Base-by-base conservation (phyloP, 139 green algal species). In the Chlorella sp. region DNA sequence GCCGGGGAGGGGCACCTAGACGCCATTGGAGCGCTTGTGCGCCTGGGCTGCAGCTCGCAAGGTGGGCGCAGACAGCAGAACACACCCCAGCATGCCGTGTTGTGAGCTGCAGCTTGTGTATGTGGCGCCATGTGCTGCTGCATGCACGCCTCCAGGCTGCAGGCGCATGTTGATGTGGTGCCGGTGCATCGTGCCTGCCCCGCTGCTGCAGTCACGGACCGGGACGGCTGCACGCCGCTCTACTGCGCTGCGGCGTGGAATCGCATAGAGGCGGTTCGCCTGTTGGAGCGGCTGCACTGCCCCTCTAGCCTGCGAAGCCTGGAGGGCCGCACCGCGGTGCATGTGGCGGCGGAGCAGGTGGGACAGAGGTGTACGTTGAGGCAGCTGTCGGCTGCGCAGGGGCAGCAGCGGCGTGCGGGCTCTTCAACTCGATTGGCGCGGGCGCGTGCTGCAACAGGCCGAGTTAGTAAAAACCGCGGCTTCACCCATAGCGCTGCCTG, bases 181-280 rank as follows among this genome's bases (percentile, higher is more conserved):
- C n/a, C n/a, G n/a, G n/a, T n/a, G n/a, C n/a, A n/a, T n/a, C n/a
- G n/a, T 41, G 2, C 9, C 40, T 41, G 5, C 7, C 24, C 34
- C 17, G 17, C 26, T 19, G 4, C 32, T 73, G 69, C 70, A 81
- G 82, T 87, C 8, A 85, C 84, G 41, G 91, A 94, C 84, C 62
- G 91, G 7, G 91, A 94, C 54, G 91, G 90, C 32, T 94, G 91
- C 80, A 94, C 91, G 16, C 88, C 91, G 64, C 82, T 94, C 74
- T 93, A 94, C 58, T 92, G 87, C 41, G 91, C 91, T 4, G 90
- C 90, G 0, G 91, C 90, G 3, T 94, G 91, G 91, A 93, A 94
- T 20, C 84, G 85, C 0, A 87, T 84, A 7, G 90, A 87, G 64
- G 84, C 86, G 3, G 91, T 94, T 44, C 73, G 80, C 4, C 36